These are phyloP conservation scores for Citrullus colocynthis DNA, from an alignment of 306 rosid genomes.

Conservation along the genomic window DNA sequence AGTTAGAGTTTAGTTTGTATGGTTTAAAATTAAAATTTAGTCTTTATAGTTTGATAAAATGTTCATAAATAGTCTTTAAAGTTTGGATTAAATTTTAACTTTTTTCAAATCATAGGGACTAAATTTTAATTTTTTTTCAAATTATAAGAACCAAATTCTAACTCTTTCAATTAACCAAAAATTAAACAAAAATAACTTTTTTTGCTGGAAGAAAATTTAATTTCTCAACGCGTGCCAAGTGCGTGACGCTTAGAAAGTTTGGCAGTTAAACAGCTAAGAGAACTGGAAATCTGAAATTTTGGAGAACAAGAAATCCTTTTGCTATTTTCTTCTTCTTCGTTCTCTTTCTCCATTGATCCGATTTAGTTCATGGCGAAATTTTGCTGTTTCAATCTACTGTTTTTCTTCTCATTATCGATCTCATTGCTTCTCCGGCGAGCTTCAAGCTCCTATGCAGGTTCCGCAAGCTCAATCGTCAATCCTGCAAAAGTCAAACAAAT, in stretches of 20 bases:
- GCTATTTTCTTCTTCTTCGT: neutral
- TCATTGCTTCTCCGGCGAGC: slow-evolving; percentile 20
- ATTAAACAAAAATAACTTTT: too few relatives aligned
- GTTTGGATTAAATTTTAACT: too few relatives aligned
- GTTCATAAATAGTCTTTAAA: too few relatives aligned
- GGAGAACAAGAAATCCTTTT: neutral
- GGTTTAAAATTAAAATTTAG: too few relatives aligned
- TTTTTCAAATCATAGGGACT: too few relatives aligned
- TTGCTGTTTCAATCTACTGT: slow-evolving; percentile 11
- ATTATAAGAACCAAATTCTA: too few relatives aligned
- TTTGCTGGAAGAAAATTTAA: too few relatives aligned
- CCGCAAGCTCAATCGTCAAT: slow-evolving; percentile 64
- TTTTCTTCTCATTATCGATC: slow-evolving; percentile 25
- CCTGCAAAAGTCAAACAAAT: slow-evolving; percentile 86
- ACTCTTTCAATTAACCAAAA: too few relatives aligned
- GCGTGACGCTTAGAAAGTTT: neutral
- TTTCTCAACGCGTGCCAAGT: neutral
- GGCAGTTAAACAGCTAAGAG: neutral
- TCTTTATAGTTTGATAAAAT: too few relatives aligned
- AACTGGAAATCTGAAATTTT: neutral
- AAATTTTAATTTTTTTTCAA: too few relatives aligned
- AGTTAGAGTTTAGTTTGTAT: too few relatives aligned
- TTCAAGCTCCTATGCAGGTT: slow-evolving; percentile 55
- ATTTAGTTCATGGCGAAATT: slow-evolving; percentile 23
- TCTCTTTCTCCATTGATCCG: slow-evolving; percentile 3